Conservation (phyloP, 2,329 filamentous ascomycete species). For the Peltaster fructicola region DNA sequence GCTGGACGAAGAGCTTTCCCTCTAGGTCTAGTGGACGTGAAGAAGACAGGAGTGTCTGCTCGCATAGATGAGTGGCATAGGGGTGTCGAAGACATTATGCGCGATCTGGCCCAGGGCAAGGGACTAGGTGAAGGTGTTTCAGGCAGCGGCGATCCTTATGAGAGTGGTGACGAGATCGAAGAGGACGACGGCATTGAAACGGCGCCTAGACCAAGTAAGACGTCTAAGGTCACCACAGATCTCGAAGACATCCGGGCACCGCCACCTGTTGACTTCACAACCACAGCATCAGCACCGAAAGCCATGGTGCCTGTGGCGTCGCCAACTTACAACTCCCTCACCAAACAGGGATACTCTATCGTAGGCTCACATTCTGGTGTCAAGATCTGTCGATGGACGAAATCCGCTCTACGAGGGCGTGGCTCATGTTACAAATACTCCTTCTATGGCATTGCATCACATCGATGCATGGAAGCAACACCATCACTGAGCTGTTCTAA, state of each 20-base stretch:
- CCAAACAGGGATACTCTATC: conserved; percentile 92
- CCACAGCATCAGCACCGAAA: conserved; percentile 45
- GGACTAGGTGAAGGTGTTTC: conserved; percentile 48
- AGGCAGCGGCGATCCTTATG: conserved; percentile 66
- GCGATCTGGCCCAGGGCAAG: conserved; percentile 36
- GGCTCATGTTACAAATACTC: conserved; percentile 97
- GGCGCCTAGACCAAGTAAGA: conserved; percentile 20
- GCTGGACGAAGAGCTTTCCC: conserved; percentile 74
- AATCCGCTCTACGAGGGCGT: conserved; percentile 80
- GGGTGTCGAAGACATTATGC: conserved; percentile 56
- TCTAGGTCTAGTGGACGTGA: conserved; percentile 73
- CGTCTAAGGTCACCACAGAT: conserved; percentile 37
- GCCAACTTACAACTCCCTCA: conserved; percentile 73
- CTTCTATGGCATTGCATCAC: conserved; percentile 91
- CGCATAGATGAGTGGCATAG: conserved; percentile 60
- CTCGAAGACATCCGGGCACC: conserved; percentile 58
- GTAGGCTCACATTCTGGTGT: conserved; percentile 91
- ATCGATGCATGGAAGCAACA: conserved; percentile 96
- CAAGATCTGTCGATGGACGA: conserved; percentile 97
- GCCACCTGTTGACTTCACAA: conserved; percentile 76
- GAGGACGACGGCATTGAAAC: conserved; percentile 35
- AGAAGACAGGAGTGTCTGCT: conserved; percentile 41
- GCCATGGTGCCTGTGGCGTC: conserved; percentile 90
- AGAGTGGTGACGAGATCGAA: conserved; percentile 63
- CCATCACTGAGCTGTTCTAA: conserved; percentile 91